A percentile compares a stretch with the other conserved stretches of the same genome.
Evolutionary conservation across 768 basidiomycete genomes (phyloP).

Genomic region (Dictyophora rubrovolvata): DNA sequence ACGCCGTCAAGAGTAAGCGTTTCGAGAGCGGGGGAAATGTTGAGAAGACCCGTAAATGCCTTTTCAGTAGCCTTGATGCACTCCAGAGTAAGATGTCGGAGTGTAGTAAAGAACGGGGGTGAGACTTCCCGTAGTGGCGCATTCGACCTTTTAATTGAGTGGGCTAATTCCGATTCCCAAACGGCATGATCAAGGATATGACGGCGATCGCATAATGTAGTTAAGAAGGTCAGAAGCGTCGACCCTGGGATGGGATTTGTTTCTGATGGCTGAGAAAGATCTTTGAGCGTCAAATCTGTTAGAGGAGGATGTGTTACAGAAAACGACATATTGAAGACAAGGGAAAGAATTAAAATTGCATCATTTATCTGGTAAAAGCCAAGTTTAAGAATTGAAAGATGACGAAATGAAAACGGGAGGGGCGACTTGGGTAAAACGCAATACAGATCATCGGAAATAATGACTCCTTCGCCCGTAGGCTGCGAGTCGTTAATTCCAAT

Average conservation of each 20-base stretch:
- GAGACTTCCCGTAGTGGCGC: neutral
- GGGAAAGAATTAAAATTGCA: neutral
- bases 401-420: neutral
- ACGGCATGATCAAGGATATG: neutral
- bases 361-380: neutral
- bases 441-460: neutral
- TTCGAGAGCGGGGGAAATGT: neutral
- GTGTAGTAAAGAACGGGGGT: neutral
- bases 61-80: neutral
- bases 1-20: neutral
- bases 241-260: neutral
- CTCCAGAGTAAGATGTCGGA: neutral
- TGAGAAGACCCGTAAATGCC: neutral
- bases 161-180: neutral
- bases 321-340: neutral
- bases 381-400: neutral
- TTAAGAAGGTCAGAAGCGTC: neutral
- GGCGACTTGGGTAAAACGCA: neutral
- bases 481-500: neutral
- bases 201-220: neutral
- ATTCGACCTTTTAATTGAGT: neutral
- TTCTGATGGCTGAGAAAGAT: neutral
- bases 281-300: neutral
- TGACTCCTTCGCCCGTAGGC: neutral
- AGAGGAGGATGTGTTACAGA: neutral